Evolutionary conservation across 495 filamentous ascomycete genomes (phyloP).

Genomic region (Cryomyces minteri): DNA sequence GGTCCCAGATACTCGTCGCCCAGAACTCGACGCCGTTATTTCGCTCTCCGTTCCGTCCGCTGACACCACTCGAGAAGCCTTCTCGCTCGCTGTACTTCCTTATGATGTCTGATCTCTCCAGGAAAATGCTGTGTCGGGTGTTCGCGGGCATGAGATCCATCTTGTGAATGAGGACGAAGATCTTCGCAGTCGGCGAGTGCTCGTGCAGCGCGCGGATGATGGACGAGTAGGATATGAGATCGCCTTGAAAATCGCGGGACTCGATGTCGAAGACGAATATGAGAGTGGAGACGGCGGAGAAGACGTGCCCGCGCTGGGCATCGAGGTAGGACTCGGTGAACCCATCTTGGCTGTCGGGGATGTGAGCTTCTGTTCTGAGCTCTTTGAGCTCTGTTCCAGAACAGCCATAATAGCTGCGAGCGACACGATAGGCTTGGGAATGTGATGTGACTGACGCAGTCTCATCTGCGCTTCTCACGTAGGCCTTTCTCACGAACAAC

Average conservation of each 20-base stretch:
- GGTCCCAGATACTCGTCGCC: constrained; percentile 95
- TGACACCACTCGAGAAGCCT: constrained; percentile 26
- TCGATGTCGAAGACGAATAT: constrained; percentile 99
- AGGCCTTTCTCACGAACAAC: too few species aligned
- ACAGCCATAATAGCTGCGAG: too few species aligned
- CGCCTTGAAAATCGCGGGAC: constrained; percentile 77
- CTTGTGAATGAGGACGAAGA: constrained; percentile 93
- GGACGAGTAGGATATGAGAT: constrained; percentile 71
- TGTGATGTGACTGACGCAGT: too few species aligned
- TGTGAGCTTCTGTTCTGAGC: neutral
- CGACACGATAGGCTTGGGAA: too few species aligned
- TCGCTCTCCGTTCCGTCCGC: too few species aligned
- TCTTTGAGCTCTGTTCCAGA: neutral
- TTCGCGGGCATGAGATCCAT: constrained; percentile 88
- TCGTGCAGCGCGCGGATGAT: constrained; percentile 74
- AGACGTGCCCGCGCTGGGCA: constrained; percentile 86
- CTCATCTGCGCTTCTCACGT: too few species aligned
- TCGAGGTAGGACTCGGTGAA: constrained; percentile 97
- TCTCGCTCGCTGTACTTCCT: constrained; percentile 41
- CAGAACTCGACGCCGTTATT: constrained; percentile 42
- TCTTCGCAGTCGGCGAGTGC: constrained; percentile 62
- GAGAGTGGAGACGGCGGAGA: constrained; percentile 85
- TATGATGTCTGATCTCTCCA: constrained; percentile 56
- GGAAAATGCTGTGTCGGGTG: constrained; percentile 60
- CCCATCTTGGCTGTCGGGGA: constrained; percentile 60